Evolutionary conservation across 2,329 filamentous ascomycete genomes (phyloP).

Genomic region (Achaetomium macrosporum): DNA sequence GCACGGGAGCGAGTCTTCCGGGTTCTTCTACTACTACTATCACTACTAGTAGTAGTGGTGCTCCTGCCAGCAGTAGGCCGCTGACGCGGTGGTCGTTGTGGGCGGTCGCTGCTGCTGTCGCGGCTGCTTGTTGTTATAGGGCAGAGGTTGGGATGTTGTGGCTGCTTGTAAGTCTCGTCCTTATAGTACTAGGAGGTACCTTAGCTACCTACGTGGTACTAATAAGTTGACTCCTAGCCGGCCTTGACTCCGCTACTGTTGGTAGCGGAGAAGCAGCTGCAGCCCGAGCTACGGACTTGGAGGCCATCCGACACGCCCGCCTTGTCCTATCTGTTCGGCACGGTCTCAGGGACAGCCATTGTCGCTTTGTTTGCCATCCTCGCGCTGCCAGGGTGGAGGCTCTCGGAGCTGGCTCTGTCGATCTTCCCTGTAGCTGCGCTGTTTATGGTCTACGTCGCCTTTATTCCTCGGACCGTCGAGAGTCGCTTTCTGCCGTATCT

Average conservation of each 20-base stretch:
- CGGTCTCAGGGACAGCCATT: constrained; percentile 23
- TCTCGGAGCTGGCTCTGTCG: constrained; percentile 23
- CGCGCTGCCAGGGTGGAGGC: constrained; percentile 28
- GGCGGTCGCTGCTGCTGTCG: constrained; percentile 18
- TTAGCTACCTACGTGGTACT: not conserved
- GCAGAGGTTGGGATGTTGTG: constrained; percentile 18
- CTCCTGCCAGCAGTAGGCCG: too few species aligned
- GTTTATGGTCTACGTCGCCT: constrained; percentile 27
- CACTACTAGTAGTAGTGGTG: too few species aligned
- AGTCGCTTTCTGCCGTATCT: constrained; percentile 21
- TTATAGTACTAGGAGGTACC: not conserved
- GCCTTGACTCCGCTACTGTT: constrained; percentile 30
- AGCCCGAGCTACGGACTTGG: constrained; percentile 1
- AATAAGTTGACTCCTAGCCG: constrained; percentile 22
- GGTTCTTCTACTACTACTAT: too few species aligned
- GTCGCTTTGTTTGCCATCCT: constrained; percentile 23
- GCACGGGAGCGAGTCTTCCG: too few species aligned
- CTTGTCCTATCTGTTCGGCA: constrained; percentile 19
- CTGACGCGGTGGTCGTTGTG: constrained; percentile 9
- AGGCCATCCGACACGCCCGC: constrained; percentile 1
- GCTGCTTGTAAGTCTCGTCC: constrained; percentile 12
- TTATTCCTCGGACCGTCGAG: constrained; percentile 20
- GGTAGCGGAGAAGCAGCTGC: constrained; percentile 22
- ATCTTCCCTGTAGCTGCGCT: constrained; percentile 27
- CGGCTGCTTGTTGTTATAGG: constrained; percentile 20